Evolutionary conservation across 768 basidiomycete species (phyloP).

Genomic region (Hygrophoropsis aurantiaca): DNA sequence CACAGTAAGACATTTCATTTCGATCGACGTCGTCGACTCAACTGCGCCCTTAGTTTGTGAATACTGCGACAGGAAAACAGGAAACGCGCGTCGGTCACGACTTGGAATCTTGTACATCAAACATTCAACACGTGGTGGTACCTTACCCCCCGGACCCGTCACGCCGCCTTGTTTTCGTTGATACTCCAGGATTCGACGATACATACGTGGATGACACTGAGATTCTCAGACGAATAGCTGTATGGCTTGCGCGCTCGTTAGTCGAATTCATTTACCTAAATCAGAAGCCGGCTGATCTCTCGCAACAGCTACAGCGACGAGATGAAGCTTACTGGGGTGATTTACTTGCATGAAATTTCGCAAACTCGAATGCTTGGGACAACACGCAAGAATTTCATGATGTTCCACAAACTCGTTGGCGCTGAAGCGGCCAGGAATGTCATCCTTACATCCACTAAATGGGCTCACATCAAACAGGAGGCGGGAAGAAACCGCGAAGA

Average conservation of each 20-base stretch:
- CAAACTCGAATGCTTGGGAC: slow-evolving; percentile 32
- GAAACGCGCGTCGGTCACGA: slow-evolving; percentile 4
- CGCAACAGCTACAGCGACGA: slow-evolving; percentile 20
- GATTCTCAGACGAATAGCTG: slow-evolving; percentile 10
- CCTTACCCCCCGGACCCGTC: slow-evolving; percentile 14
- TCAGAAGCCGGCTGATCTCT: background rate
- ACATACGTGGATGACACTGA: slow-evolving; percentile 9
- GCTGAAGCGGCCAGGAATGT: slow-evolving; percentile 27
- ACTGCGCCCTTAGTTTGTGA: too few species aligned
- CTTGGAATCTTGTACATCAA: slow-evolving; percentile 20
- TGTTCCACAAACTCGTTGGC: slow-evolving; percentile 26
- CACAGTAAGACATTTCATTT: slow-evolving; percentile 15
- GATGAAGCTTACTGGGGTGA: slow-evolving; percentile 26
- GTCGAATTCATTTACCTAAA: background rate
- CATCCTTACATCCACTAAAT: slow-evolving; percentile 35
- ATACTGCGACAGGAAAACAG: too few species aligned
- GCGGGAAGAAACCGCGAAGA: slow-evolving; percentile 25
- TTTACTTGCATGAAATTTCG: slow-evolving; percentile 36
- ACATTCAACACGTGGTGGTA: slow-evolving; percentile 15
- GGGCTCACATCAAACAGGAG: slow-evolving; percentile 20
- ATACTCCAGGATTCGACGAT: slow-evolving; percentile 12
- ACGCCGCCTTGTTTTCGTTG: slow-evolving; percentile 18
- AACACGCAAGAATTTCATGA: slow-evolving; percentile 25
- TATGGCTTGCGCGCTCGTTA: slow-evolving; percentile 27
- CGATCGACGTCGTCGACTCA: background rate